Conservation (phyloP, 805 yeast species). For the Yamadazyma tumulicola region DNA sequence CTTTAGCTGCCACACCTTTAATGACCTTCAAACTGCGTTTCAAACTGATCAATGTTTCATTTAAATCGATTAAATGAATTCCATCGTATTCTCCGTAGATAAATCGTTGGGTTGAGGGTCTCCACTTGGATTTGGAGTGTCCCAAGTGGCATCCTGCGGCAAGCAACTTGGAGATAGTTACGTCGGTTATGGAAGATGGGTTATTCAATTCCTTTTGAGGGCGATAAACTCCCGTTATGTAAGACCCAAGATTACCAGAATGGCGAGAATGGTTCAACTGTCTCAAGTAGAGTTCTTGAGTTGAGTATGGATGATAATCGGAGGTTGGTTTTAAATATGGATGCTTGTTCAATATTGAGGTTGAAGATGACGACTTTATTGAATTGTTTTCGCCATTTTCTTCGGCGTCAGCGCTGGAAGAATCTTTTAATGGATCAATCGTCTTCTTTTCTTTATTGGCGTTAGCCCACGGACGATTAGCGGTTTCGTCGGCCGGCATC, state of each 20-base stretch:
- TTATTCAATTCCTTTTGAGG: constrained; percentile 64
- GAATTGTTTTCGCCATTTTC: constrained; percentile 5
- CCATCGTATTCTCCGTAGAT: constrained; percentile 86
- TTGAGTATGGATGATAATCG: constrained; percentile 62
- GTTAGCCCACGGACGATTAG: constrained; percentile 34
- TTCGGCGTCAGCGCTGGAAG: background rate
- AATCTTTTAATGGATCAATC: constrained; percentile 2
- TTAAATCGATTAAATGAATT: constrained; percentile 86
- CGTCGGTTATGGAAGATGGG: constrained; percentile 55
- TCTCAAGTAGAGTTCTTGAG: constrained; percentile 75
- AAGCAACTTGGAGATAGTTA: constrained; percentile 66
- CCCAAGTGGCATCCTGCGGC: constrained; percentile 97
- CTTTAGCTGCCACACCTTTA: constrained; percentile 75
- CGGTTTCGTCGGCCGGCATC: constrained; percentile 26
- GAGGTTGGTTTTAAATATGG: constrained; percentile 66
- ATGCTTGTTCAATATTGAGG: constrained; percentile 33
- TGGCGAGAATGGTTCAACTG: constrained; percentile 58
- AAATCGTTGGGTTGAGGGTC: constrained; percentile 80
- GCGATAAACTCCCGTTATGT: constrained; percentile 56
- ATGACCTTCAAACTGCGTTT: constrained; percentile 83
- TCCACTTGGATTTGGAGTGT: constrained; percentile 75
- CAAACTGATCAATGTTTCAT: constrained; percentile 70
- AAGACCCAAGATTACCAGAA: constrained; percentile 62
- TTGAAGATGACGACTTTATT: constrained; percentile 30
- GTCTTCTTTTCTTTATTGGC: constrained; percentile 4